Conservation (phyloP, 169 alveolate species). For the Plasmodium sp. region DNA sequence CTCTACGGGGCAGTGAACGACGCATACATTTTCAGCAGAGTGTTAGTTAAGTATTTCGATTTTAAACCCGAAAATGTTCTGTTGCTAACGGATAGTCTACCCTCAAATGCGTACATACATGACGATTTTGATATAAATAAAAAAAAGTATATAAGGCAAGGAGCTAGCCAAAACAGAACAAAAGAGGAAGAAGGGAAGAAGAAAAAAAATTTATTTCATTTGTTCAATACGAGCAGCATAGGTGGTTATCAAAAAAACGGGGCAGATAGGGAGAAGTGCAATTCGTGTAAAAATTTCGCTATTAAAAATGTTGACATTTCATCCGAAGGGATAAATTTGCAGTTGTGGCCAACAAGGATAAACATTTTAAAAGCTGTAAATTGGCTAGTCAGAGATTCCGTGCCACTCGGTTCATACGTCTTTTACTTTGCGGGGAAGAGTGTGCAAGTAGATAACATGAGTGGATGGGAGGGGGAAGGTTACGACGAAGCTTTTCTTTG, state of each 20-base stretch:
- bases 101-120: constrained; percentile 82
- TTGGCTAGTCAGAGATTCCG: constrained; percentile 89
- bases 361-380: constrained; percentile 88
- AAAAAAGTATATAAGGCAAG: constrained; percentile 12
- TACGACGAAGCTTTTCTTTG: constrained; percentile 94
- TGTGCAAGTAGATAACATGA: constrained; percentile 91
- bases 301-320: constrained; percentile 81
- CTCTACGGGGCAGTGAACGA: constrained; percentile 92
- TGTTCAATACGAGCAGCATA: constrained; percentile 75
- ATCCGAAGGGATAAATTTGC: constrained; percentile 63
- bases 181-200: constrained; percentile 7
- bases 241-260: constrained; percentile 32
- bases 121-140: constrained; percentile 70
- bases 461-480: constrained; percentile 95
- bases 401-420: constrained; percentile 86
- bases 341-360: constrained; percentile 85
- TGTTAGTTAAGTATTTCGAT: constrained; percentile 86
- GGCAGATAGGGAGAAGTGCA: constrained; percentile 28
- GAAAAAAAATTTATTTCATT: constrained; percentile 57
- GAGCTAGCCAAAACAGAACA: constrained; percentile 6
- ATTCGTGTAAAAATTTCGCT: constrained; percentile 79
- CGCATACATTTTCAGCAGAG: constrained; percentile 89
- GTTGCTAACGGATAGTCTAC: constrained; percentile 87
- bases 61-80: constrained; percentile 86
- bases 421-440: constrained; percentile 93